Percentiles rank a stretch among this genome's conserved stretches.
phyloP scores from a whole-genome alignment of 345 rosid genomes.

The Gossypium turneri region DNA sequence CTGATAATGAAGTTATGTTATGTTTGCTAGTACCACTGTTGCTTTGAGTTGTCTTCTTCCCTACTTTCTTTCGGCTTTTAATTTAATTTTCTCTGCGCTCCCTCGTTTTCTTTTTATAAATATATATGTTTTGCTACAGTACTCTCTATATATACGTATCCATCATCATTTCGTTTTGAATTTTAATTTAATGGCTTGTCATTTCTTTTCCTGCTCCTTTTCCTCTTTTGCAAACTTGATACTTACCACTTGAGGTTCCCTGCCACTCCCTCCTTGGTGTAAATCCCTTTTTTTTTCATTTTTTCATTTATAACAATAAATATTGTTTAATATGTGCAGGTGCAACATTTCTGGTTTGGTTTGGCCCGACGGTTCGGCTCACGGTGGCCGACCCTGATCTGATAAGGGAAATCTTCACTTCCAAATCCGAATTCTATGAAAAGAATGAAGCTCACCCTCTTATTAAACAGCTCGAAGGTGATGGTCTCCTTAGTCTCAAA shows the following conservation, averaged over 20 bases:
- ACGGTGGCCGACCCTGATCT: constrained; percentile 75
- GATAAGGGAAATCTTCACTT: constrained; percentile 60
- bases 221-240: constrained; percentile 46
- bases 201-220: constrained; percentile 26
- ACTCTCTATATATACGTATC: constrained; percentile 20
- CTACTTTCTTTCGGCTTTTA: neutral
- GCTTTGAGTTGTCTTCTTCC: constrained; percentile 42
- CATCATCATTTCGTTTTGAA: constrained; percentile 34
- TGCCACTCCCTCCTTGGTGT: constrained; percentile 27
- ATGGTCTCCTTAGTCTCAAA: constrained; percentile 65
- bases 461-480: constrained; percentile 60
- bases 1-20: constrained; percentile 31
- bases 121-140: constrained; percentile 32
- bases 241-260: constrained; percentile 39
- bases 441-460: constrained; percentile 53
- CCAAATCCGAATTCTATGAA: constrained; percentile 64
- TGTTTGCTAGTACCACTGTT: constrained; percentile 24
- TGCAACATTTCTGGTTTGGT: constrained; percentile 74
- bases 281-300: constrained; percentile 1
- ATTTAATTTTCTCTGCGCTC: neutral
- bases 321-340: constrained; percentile 32
- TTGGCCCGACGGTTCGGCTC: constrained; percentile 67
- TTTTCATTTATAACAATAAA: neutral
- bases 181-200: constrained; percentile 27
- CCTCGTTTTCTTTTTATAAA: neutral